Percentiles rank a stretch among this genome's conserved stretches.
Conservation (phyloP, 768 basidiomycete genomes). For the Chalciporus pseudorubinellus region DNA sequence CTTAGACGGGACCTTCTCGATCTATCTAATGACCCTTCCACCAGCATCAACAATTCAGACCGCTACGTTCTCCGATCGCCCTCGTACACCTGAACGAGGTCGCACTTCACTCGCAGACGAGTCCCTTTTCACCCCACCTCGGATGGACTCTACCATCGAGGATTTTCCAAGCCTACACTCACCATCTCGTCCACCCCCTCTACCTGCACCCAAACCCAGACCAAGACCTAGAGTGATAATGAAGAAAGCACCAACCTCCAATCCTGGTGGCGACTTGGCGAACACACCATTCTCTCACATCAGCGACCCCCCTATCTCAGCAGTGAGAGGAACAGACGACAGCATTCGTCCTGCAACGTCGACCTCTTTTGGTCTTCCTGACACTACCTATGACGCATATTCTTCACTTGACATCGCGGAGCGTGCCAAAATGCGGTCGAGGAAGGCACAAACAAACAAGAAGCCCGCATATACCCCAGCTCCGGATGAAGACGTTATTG, state of each 20-base stretch:
- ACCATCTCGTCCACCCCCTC: not conserved
- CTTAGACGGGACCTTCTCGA: no score
- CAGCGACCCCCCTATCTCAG: conserved; percentile 13
- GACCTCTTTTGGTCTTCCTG: conserved; percentile 11
- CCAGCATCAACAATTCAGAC: conserved; percentile 22
- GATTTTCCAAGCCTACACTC: conserved; percentile 15
- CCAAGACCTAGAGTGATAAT: conserved; percentile 33
- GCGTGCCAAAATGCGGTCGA: conserved; percentile 53
- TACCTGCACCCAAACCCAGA: conserved; percentile 16
- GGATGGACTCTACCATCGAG: conserved; percentile 8
- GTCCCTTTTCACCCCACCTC: conserved; percentile 31
- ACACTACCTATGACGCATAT: conserved; percentile 15
- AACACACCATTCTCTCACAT: conserved; percentile 22
- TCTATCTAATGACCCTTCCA: not conserved
- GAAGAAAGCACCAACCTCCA: conserved; percentile 12
- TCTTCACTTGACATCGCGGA: conserved; percentile 48
- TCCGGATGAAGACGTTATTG: conserved; percentile 39
- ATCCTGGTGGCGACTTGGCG: not conserved
- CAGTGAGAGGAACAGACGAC: conserved; percentile 15
- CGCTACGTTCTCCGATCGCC: conserved; percentile 10
- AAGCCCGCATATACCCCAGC: conserved; percentile 1
- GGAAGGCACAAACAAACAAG: conserved; percentile 29
- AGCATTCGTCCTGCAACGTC: conserved; percentile 18
- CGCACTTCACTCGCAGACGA: conserved; percentile 1
- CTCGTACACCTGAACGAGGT: conserved; percentile 13